A percentile compares a stretch with the other conserved stretches of the same genome.
phyloP scores from a whole-genome alignment of 306 rosid species.

The Canavalia ensiformis region DNA sequence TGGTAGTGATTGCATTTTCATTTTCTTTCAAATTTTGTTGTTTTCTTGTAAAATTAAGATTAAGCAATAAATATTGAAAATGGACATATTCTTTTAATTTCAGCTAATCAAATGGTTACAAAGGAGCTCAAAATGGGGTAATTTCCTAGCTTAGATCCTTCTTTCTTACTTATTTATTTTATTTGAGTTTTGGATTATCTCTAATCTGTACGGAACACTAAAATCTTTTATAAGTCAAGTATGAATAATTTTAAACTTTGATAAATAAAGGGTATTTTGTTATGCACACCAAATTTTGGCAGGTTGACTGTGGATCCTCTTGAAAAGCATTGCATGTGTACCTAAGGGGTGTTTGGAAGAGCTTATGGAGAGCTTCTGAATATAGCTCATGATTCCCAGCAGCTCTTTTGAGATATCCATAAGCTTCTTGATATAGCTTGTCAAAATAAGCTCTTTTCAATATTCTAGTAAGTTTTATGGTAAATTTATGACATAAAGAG shows the following conservation, averaged over 20 bases:
- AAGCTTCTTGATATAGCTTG: no score
- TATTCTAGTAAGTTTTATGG: no score
- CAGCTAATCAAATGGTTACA: constrained; percentile 84
- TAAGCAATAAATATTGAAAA: constrained; percentile 39
- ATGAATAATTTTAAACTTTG: constrained; percentile 2
- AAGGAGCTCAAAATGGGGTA: constrained; percentile 97
- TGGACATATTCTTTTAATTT: constrained; percentile 61
- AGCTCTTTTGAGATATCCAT: no score
- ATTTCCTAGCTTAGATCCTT: constrained; percentile 31
- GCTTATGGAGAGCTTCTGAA: no score
- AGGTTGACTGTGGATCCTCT: background rate
- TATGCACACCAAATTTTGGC: background rate
- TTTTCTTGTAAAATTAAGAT: constrained; percentile 48
- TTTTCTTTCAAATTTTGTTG: constrained; percentile 23
- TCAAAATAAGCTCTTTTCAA: no score
- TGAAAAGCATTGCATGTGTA: constrained; percentile 13
- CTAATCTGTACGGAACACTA: background rate
- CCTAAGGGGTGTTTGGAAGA: no score
- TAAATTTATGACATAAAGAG: no score
- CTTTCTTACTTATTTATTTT: constrained; percentile 22
- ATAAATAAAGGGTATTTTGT: background rate
- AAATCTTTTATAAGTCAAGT: background rate
- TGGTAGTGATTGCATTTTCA: constrained; percentile 56
- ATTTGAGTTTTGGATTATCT: background rate
- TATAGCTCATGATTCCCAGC: no score